Evolutionary conservation across 2,329 filamentous ascomycete species (phyloP), one percentile per base, ranked within the genome.

Genomic region (Arachnopeziza araneosa): DNA sequence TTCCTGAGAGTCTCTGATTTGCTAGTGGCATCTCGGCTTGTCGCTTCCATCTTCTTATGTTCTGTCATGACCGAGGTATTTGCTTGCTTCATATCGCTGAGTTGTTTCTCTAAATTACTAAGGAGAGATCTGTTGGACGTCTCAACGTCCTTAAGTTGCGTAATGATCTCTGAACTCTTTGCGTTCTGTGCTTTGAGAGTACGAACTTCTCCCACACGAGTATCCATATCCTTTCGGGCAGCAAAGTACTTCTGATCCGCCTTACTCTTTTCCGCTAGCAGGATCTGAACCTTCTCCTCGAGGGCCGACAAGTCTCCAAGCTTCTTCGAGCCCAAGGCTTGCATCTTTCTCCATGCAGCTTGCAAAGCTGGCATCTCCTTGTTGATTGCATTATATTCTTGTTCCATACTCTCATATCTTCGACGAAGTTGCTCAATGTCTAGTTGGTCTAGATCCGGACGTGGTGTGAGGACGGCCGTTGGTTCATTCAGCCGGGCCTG

Each of bases 161-260:
- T 83, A 50, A 99, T 93, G 61, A 98, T 96, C 72, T 98, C 95
- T 0, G 91, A 92, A 60, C 90, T 96, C 76, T 96, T 96, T 54
- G 84, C 82, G 71, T 93, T 96, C 73, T 98, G 93, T 63, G 86
- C 81, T 62, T 91, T 86, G 60, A 97, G 78, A 2, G 87, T 83
- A 67, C 90, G 83, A 53, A 96, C 87, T 75, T 98, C 93, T 60
- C 84, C 81, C 60, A 92, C 88, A 55, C 91, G 83, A 52, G 89
- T 87, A 70, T 98, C 93, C 71, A 93, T 96, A 67, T 93, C 89
- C 73, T 96, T 97, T 80, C 96, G 92, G 9, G 93, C 91, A 1
- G 90, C 91, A 74, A 98, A 98, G 73, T 96, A 99, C 75, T 98
- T 98, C 71, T 98, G 93, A 70, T 99, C 95, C 1, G 93, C 93